Base-by-base conservation (phyloP, 164 flowering plant genomes). In the Chimonanthus praecox region DNA sequence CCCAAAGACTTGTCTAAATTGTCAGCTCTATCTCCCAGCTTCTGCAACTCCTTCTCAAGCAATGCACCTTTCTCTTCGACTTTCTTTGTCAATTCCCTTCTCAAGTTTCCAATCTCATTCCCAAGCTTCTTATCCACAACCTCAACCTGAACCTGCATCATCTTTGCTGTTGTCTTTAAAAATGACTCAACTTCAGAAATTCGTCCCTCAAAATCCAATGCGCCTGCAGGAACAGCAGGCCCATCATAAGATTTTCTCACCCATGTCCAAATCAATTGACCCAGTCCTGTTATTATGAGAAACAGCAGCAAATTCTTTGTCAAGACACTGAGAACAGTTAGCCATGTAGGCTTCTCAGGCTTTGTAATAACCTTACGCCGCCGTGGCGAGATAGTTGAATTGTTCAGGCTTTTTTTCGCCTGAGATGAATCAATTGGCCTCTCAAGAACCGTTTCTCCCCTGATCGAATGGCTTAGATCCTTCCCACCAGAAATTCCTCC, bases 61-160 rank as follows among this genome's bases (percentile, higher is more conserved):
- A 47, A 16, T 15, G 6, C n/a, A 2, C 33, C 75, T 64, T 64
- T 75, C 75, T 72, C 76, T 43, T 80, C 85, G 13, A 80, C 47
- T 47, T 69, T 78, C 74, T 71, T 74, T n/a, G 15, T 46, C 10
- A 82, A 16, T 21, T 84, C 85, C 72, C 71, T 76, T 71, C 74
- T 80, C 74, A 84, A 72, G 44, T 71, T 68, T 58, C 73, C 74
- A 49, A 82, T 63, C 43, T 68, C 73, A 47, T 67, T 69, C 75
- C 74, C 84, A 7, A 82, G 21, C 73, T 83, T 85, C 66, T 68
- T 72, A 68, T 85, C 88, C n/a, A 82, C 67, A 4, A 82, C 85
- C 49, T 87, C 92, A n/a, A 90, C 83, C 73, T 89, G 97, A 43
- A 87, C 87, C 82, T 91, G 94, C 75, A 89, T 82, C 89, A 87